These are phyloP conservation scores for Boletellus ananas DNA, from an alignment of 768 basidiomycete genomes.

Conservation along the genomic window DNA sequence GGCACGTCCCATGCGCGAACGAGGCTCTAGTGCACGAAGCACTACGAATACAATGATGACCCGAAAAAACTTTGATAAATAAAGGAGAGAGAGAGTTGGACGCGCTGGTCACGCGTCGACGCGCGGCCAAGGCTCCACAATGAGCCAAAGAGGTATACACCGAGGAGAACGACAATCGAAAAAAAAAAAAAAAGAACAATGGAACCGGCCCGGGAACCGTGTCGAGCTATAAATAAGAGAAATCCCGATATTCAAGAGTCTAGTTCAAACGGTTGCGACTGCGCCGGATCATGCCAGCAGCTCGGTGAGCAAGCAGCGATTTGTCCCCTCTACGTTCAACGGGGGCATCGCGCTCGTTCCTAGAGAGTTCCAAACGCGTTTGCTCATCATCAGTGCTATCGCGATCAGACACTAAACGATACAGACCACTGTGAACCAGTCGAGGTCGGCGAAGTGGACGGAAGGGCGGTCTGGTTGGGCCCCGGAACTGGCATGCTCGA, in stretches of 20 bases:
- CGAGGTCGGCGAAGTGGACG: background rate
- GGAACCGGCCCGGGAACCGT: background rate
- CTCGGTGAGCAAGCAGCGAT: conserved; percentile 3
- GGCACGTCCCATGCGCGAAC: too few species aligned
- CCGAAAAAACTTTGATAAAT: too few species aligned
- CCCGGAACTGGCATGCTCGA: conserved; percentile 41
- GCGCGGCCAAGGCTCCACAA: background rate
- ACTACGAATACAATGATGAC: too few species aligned
- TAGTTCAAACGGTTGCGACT: conserved; percentile 6
- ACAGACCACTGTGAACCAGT: conserved; percentile 14
- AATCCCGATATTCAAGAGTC: conserved; percentile 5
- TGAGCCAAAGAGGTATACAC: background rate
- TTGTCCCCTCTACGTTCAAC: conserved; percentile 1
- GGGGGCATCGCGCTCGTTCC: conserved; percentile 4
- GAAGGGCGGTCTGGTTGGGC: conserved; percentile 31
- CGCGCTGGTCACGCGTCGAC: conserved; percentile 7
- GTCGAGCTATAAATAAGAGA: conserved; percentile 4
- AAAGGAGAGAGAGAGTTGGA: conserved; percentile 1
- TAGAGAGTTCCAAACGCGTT: background rate
- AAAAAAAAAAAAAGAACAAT: background rate
- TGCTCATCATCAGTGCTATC: background rate
- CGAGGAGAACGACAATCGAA: background rate
- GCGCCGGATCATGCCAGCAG: conserved; percentile 8
- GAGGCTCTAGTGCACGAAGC: too few species aligned
- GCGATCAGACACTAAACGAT: background rate